Evolutionary conservation across 257 asterid genomes (phyloP).

Genomic region (Rehmannia glutinosa): DNA sequence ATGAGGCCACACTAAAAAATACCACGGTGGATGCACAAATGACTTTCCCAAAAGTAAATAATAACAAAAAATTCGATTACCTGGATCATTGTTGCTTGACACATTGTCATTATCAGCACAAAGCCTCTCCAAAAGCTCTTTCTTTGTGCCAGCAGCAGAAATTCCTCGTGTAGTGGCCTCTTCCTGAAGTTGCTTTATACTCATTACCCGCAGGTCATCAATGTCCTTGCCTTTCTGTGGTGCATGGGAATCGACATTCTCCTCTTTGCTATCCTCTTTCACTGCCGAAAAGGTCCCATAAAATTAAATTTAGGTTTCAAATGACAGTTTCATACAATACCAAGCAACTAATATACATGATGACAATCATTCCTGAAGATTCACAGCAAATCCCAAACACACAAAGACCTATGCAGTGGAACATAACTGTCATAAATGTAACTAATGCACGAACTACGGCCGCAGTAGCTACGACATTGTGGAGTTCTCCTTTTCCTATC

Average conservation of each 20-base stretch:
- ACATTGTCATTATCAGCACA: slow-evolving; percentile 25
- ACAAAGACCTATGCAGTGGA: neutral
- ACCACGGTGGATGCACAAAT: neutral
- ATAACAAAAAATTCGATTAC: slow-evolving; percentile 16
- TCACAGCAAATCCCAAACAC: neutral
- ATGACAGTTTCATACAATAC: neutral
- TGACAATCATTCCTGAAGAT: neutral
- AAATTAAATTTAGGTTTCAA: neutral
- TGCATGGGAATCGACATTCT: slow-evolving; percentile 30
- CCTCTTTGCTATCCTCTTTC: slow-evolving; percentile 22
- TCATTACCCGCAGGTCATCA: slow-evolving; percentile 49
- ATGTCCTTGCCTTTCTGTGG: slow-evolving; percentile 25
- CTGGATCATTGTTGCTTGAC: slow-evolving; percentile 25
- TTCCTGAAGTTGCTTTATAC: slow-evolving; percentile 61
- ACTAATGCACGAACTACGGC: too few relatives aligned
- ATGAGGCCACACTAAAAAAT: too few relatives aligned
- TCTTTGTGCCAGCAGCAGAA: slow-evolving; percentile 53
- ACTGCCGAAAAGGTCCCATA: slow-evolving; percentile 14
- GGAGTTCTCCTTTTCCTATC: too few relatives aligned
- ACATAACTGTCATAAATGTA: neutral
- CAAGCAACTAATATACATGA: neutral
- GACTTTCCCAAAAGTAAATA: neutral
- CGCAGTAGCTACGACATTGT: too few relatives aligned
- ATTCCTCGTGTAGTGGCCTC: slow-evolving; percentile 48
- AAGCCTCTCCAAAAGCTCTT: slow-evolving; percentile 64